Evolutionary conservation across 345 rosid genomes (phyloP).

Genomic region (Aurinia saxatilis): DNA sequence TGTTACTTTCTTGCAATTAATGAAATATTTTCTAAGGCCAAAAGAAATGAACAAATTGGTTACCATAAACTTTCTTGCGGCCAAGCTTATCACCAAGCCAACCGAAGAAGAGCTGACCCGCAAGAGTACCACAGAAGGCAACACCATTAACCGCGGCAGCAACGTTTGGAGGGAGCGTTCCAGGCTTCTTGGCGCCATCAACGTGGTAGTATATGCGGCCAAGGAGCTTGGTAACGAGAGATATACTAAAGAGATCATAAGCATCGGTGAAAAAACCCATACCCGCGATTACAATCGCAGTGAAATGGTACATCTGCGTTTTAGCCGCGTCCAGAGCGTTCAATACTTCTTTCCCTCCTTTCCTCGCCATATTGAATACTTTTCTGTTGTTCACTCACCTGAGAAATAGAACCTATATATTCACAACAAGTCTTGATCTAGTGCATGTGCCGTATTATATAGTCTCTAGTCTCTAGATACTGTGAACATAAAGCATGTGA

Average conservation of each 20-base stretch:
- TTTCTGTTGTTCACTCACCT: background rate
- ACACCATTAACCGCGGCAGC: constrained; percentile 33
- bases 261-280: constrained; percentile 45
- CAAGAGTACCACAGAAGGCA: constrained; percentile 27
- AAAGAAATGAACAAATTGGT: background rate
- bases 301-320: constrained; percentile 42
- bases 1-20: background rate
- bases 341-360: constrained; percentile 27
- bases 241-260: constrained; percentile 39
- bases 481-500: background rate
- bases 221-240: constrained; percentile 32
- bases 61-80: constrained; percentile 37
- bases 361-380: constrained; percentile 13
- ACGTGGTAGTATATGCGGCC: constrained; percentile 42
- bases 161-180: constrained; percentile 32
- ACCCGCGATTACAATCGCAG: constrained; percentile 34
- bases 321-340: constrained; percentile 39
- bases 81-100: constrained; percentile 42
- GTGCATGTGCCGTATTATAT: background rate
- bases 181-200: constrained; percentile 24
- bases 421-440: background rate
- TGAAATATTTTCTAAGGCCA: background rate
- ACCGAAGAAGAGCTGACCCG: constrained; percentile 38
- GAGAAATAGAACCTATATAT: background rate
- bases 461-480: background rate